These are phyloP conservation scores for Globisporangium takayamanum DNA, from an alignment of 352 stramenopile genomes.

Conservation along the genomic window DNA sequence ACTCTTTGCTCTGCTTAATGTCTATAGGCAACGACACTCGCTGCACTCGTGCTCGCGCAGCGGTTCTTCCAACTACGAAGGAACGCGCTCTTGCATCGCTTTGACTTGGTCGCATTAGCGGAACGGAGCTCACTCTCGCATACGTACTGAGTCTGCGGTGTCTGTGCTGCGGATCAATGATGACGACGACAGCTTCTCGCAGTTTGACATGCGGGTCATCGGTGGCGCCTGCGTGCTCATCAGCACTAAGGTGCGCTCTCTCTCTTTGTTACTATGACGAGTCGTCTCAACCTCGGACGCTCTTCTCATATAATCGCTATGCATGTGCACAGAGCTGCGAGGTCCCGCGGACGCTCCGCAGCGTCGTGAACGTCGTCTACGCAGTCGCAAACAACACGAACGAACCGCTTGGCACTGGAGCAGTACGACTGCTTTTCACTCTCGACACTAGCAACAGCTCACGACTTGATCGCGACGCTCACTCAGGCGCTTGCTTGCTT, in stretches of 20 bases:
- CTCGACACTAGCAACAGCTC: background rate
- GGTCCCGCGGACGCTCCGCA: constrained; percentile 35
- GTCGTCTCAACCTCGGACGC: background rate
- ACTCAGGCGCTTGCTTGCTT: background rate
- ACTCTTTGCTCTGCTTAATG: background rate
- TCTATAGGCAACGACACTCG: background rate
- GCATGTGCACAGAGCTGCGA: constrained; percentile 27
- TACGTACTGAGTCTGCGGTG: background rate
- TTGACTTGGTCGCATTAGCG: background rate
- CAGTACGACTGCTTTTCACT: constrained; percentile 12
- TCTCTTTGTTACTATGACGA: background rate
- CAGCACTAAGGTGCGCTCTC: constrained; percentile 11
- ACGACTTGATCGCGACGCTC: background rate
- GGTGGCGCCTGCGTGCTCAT: constrained; percentile 15
- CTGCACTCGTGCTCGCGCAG: background rate
- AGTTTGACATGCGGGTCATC: constrained; percentile 17
- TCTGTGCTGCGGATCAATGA: background rate
- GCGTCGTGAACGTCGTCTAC: constrained; percentile 47
- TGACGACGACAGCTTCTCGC: constrained; percentile 9
- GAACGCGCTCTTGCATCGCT: background rate
- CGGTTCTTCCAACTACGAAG: background rate
- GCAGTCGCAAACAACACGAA: constrained; percentile 21
- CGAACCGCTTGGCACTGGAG: constrained; percentile 25
- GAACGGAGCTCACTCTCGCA: background rate
- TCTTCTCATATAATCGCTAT: background rate